These are phyloP conservation scores for Moesziomyces antarcticus DNA, from an alignment of 1,284 basidiomycete species.

Conservation along the genomic window DNA sequence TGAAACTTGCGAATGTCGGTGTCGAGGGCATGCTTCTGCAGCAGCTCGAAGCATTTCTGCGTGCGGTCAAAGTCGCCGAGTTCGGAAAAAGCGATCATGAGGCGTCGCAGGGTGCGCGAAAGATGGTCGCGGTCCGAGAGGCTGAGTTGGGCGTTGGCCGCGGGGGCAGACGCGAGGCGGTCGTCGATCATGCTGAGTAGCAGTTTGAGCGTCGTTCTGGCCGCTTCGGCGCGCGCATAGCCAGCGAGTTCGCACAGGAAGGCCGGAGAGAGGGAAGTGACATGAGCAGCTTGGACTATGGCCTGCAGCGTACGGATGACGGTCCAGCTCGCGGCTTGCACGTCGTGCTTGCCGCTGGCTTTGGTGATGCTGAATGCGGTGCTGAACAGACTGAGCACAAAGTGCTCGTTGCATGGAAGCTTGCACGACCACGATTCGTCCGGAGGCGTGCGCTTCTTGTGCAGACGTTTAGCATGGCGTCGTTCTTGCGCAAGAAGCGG, in stretches of 20 bases:
- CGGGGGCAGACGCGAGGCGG: neutral
- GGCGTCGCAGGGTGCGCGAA: too few relatives aligned
- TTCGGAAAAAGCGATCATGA: too few relatives aligned
- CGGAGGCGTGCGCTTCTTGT: too few relatives aligned
- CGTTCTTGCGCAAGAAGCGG: too few relatives aligned
- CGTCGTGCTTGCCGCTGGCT: neutral
- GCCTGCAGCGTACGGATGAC: slow-evolving; percentile 3
- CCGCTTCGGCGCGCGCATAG: neutral
- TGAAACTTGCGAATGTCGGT: too few relatives aligned
- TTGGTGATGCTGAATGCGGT: neutral
- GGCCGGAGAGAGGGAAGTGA: neutral
- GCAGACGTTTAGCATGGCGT: too few relatives aligned
- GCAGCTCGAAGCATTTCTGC: too few relatives aligned
- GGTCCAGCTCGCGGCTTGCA: neutral
- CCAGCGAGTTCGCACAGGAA: slow-evolving; percentile 3
- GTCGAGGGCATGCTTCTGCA: too few relatives aligned
- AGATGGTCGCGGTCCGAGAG: too few relatives aligned
- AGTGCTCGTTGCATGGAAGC: slow-evolving; percentile 7
- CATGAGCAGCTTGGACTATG: neutral
- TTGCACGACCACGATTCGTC: too few relatives aligned
- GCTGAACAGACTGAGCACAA: slow-evolving; percentile 1
- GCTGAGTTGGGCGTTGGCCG: too few relatives aligned
- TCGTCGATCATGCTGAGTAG: slow-evolving; percentile 2
- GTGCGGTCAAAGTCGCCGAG: too few relatives aligned
- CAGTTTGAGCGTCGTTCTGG: neutral